Conservation (phyloP, 75 land plant genomes). For the Picea sitchensis region DNA sequence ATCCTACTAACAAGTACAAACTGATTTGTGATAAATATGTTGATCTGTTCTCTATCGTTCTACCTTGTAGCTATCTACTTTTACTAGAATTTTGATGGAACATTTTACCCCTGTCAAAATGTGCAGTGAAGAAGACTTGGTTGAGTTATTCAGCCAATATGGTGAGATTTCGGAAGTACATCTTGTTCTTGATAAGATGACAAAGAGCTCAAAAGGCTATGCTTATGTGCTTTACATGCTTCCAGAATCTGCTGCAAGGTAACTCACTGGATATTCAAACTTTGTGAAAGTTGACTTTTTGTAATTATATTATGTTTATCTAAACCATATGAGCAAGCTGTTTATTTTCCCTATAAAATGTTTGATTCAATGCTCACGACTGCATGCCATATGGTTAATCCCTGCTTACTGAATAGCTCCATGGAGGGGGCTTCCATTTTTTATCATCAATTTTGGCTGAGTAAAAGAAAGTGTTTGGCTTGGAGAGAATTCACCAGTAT, state of each 20-base stretch:
- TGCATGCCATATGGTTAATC: no score
- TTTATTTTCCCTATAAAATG: no score
- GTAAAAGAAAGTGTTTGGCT: no score
- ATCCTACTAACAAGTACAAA: not conserved
- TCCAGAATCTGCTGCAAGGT: slow-evolving; percentile 95
- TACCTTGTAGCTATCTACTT: not conserved
- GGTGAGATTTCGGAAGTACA: slow-evolving; percentile 83
- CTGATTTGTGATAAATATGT: not conserved
- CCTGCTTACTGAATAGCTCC: no score
- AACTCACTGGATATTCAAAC: not conserved
- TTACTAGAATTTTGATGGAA: not conserved
- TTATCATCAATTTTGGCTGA: no score
- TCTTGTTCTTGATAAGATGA: slow-evolving; percentile 77
- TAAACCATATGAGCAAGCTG: no score
- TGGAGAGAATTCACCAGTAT: no score
- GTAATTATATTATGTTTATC: no score
- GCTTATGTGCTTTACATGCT: slow-evolving; percentile 67
- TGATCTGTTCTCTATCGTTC: not conserved
- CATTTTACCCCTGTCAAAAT: not conserved
- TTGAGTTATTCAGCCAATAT: slow-evolving; percentile 62
- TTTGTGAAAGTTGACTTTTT: not conserved
- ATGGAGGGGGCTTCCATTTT: no score
- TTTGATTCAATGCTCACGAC: no score
- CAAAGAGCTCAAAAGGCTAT: slow-evolving; percentile 83
- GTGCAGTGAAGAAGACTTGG: slow-evolving; percentile 83